These are phyloP conservation scores for Raddia distichophylla DNA, from an alignment of 176 grass and related monocot species.

Conservation along the genomic window DNA sequence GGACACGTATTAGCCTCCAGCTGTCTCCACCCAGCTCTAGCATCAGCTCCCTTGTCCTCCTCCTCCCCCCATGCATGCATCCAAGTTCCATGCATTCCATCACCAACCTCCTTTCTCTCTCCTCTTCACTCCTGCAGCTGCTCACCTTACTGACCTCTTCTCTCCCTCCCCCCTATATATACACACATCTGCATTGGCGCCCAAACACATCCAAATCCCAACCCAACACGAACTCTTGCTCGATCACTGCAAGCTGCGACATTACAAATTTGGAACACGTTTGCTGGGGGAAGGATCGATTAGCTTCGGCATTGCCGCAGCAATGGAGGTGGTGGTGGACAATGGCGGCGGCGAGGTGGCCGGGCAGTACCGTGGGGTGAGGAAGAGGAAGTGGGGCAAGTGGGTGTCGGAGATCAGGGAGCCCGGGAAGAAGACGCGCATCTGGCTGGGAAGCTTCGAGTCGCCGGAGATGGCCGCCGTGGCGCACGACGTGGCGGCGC, in stretches of 20 bases:
- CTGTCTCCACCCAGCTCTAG: constrained; percentile 51
- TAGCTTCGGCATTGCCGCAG: not conserved
- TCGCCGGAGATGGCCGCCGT: constrained; percentile 90
- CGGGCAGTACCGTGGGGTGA: constrained; percentile 69
- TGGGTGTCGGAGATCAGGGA: constrained; percentile 98
- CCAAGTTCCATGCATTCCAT: constrained; percentile 32
- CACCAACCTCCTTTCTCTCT: constrained; percentile 8
- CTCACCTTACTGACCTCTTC: not conserved
- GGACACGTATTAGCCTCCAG: constrained; percentile 58
- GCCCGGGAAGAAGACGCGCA: constrained; percentile 94
- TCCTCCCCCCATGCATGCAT: constrained; percentile 35
- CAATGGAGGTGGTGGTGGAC: constrained; percentile 33
- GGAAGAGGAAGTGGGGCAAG: constrained; percentile 97
- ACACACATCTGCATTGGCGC: not conserved
- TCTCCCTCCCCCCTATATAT: constrained; percentile 19
- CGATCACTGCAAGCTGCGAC: not conserved
- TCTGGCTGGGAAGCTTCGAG: constrained; percentile 98
- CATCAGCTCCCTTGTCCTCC: constrained; percentile 31
- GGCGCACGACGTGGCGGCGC: constrained; percentile 86
- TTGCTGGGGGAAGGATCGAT: not conserved
- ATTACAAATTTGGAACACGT: not conserved
- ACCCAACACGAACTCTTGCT: constrained; percentile 33
- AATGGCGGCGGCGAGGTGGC: not conserved
- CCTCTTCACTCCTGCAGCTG: constrained; percentile 5
- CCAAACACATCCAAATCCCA: constrained; percentile 28